Evolutionary conservation across 768 basidiomycete genomes (phyloP).

Genomic region (Mycena sanguinolenta): DNA sequence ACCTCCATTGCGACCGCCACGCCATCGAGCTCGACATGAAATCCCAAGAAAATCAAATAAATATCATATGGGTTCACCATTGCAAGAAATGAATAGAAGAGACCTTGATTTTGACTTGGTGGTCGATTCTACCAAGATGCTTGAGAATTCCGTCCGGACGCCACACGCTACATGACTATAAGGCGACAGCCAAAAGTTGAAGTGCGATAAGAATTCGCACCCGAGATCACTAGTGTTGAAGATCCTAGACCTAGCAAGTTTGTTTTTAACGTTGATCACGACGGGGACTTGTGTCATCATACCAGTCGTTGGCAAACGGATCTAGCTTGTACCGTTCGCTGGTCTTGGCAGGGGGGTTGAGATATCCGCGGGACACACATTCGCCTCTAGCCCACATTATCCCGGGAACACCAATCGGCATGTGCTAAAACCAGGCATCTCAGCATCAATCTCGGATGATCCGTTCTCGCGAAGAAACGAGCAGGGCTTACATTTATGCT

Average conservation of each 20-base stretch:
- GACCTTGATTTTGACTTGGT: conserved; percentile 77
- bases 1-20: conserved; percentile 74
- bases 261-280: conserved; percentile 8
- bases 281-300: conserved; percentile 34
- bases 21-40: conserved; percentile 75
- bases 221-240: conserved; percentile 76
- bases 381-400: conserved; percentile 76
- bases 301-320: conserved; percentile 65
- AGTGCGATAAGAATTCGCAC: conserved; percentile 36
- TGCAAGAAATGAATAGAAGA: conserved; percentile 2
- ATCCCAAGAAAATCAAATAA: conserved; percentile 54
- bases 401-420: conserved; percentile 51
- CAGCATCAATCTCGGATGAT: conserved; percentile 52
- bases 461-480: not conserved
- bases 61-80: not conserved
- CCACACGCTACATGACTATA: conserved; percentile 54
- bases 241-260: conserved; percentile 57
- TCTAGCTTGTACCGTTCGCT: conserved; percentile 64
- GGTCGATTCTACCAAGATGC: conserved; percentile 71
- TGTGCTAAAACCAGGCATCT: conserved; percentile 41
- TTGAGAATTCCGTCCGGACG: conserved; percentile 65
- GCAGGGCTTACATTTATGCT: conserved; percentile 33
- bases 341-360: conserved; percentile 68
- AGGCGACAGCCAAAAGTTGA: conserved; percentile 15
- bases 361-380: conserved; percentile 69